Evolutionary conservation across 495 filamentous ascomycete species (phyloP), one percentile per base, ranked within the genome.

Genomic region (Talaromyces thailandensis): DNA sequence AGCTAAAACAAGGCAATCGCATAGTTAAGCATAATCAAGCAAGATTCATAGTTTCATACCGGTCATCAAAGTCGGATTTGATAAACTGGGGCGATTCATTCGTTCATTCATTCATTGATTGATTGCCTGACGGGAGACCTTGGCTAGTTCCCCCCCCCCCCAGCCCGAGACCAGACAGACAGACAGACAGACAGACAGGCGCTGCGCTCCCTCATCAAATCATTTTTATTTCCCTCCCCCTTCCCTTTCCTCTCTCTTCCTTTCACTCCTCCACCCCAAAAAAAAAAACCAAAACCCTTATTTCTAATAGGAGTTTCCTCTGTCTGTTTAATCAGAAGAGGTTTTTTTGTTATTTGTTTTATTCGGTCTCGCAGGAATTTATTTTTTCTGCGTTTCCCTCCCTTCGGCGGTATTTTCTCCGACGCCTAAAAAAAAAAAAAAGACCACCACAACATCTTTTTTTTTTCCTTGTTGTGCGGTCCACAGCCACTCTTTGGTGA

Each of bases 251-350:
- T 23, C 16, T 40, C 31, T 60, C 25, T 28, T 26, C 25, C 35
- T 45, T 45, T n/a, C 25, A n/a, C 23, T 28, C n/a, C 35, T 60
- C 58, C 58, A 21, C 31, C 57, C 4, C 28, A 32, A 18, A 45
- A 45, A 60, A 32, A 18, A 45, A 45, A 60, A 45, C 12, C 16
- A 29, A 60, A 25, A 26, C 40, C 25, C 25, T 28, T 28, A n/a
- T 60, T 35, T 28, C 18, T 35, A 43, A 43, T 45, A 43, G 43
- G 35, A 43, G 35, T 51, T 60, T 60, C 58, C 43, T 60, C 58
- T 51, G 1, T 60, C 58, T 60, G 37, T 60, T 51, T 51, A 11
- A 26, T 48, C 58, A 45, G 35, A 45, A 60, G 43, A 48, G 37
- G 43, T 45, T 60, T 51, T 51, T 28, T 60, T 51, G 5, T 60